A percentile compares a stretch with the other conserved stretches of the same genome.
Evolutionary conservation across 2,329 filamentous ascomycete species (phyloP).

Genomic region (Cladophialophora bantiana): DNA sequence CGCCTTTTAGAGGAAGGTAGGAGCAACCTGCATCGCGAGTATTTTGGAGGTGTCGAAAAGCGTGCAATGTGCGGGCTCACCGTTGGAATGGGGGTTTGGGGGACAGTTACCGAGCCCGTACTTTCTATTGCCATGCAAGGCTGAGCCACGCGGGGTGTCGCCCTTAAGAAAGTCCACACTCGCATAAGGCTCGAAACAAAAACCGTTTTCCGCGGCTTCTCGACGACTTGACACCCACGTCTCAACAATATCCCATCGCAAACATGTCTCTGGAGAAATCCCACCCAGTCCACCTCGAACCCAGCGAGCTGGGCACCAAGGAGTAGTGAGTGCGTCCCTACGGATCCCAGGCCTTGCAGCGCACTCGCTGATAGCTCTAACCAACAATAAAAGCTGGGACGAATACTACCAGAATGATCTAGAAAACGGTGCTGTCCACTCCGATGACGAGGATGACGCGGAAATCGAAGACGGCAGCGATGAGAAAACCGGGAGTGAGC

Average conservation of each 20-base stretch:
- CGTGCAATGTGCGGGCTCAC: too few relatives aligned
- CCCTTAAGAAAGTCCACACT: conserved; percentile 8
- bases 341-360: too few relatives aligned
- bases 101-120: too few relatives aligned
- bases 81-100: too few relatives aligned
- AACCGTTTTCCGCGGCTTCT: neutral
- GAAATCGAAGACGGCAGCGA: conserved; percentile 72
- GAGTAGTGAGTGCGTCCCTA: conserved; percentile 72
- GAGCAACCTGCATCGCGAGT: too few relatives aligned
- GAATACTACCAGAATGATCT: conserved; percentile 55
- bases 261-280: conserved; percentile 36
- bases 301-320: conserved; percentile 84
- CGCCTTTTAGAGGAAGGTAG: too few relatives aligned
- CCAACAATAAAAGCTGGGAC: conserved; percentile 67
- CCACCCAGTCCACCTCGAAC: conserved; percentile 72
- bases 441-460: conserved; percentile 71
- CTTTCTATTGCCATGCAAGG: neutral
- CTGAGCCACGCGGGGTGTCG: neutral
- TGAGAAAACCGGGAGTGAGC: conserved; percentile 68
- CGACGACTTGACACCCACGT: neutral
- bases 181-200: neutral
- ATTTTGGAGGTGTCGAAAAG: too few relatives aligned
- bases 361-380: neutral
- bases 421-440: conserved; percentile 23
- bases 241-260: neutral